phyloP scores from a whole-genome alignment of 306 rosid species.

The Medicago lupulina region DNA sequence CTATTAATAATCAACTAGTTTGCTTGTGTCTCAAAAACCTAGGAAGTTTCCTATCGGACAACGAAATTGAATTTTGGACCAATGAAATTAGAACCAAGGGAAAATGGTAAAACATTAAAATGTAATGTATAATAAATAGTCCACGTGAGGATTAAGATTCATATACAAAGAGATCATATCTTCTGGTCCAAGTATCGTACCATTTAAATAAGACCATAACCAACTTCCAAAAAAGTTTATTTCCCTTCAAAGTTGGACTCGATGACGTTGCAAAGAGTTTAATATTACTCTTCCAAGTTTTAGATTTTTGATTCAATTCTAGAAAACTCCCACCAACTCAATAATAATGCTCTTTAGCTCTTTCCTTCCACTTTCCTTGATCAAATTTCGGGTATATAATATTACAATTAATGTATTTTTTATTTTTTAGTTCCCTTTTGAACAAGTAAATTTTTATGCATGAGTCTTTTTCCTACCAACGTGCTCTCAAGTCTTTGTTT shows the following conservation, averaged over 20 bases:
- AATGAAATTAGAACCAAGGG: constrained; percentile 3
- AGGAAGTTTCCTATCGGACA: constrained; percentile 28
- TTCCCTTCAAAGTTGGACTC: constrained; percentile 51
- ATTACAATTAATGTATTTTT: background rate
- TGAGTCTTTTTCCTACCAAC: constrained; percentile 1
- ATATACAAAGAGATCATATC: constrained; percentile 16
- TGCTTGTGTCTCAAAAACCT: background rate
- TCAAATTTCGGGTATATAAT: background rate
- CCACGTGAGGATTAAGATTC: constrained; percentile 43
- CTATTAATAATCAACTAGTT: no score
- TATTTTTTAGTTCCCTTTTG: background rate
- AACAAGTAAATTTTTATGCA: constrained; percentile 10
- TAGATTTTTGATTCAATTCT: background rate
- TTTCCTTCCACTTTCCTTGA: constrained; percentile 40
- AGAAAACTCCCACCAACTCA: constrained; percentile 34
- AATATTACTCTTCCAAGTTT: background rate
- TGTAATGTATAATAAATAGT: background rate
- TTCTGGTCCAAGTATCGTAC: constrained; percentile 37
- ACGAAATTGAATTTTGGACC: background rate
- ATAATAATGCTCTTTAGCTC: constrained; percentile 15
- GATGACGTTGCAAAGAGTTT: background rate
- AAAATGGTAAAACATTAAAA: constrained; percentile 14
- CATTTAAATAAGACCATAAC: constrained; percentile 30
- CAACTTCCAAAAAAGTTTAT: constrained; percentile 35
- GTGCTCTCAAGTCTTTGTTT: constrained; percentile 18